Evolutionary conservation across 352 stramenopile species (phyloP).

Genomic region (Globisporangium paroecandrum): DNA sequence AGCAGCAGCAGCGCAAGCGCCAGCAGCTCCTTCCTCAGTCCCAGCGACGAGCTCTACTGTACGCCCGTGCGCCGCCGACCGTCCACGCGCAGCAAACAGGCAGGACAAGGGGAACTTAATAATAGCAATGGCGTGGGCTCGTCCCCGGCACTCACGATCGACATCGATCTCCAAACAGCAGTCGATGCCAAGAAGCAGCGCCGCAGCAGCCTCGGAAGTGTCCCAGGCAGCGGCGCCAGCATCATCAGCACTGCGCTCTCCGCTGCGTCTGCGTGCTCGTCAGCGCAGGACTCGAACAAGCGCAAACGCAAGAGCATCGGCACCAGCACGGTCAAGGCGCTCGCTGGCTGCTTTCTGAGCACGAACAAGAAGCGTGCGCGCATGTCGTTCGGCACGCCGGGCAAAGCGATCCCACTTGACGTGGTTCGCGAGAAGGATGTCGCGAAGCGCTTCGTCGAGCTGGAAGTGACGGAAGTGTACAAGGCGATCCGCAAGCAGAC

Average conservation of each 20-base stretch:
- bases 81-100: not conserved
- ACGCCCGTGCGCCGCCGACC: constrained; percentile 18
- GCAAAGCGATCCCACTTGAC: constrained; percentile 70
- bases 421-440: constrained; percentile 56
- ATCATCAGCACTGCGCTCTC: not conserved
- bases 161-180: constrained; percentile 17
- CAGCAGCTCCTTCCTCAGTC: constrained; percentile 5
- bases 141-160: not conserved
- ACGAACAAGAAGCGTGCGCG: constrained; percentile 55
- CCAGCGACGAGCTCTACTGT: constrained; percentile 1
- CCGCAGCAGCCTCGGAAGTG: constrained; percentile 11
- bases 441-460: constrained; percentile 70
- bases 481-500: constrained; percentile 93
- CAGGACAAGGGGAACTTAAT: constrained; percentile 10
- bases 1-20: not conserved
- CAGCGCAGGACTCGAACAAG: constrained; percentile 21
- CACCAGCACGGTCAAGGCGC: constrained; percentile 25
- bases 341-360: constrained; percentile 16
- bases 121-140: constrained; percentile 9
- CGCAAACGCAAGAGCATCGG: constrained; percentile 58
- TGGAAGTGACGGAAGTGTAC: constrained; percentile 89
- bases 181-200: constrained; percentile 18
- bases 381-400: constrained; percentile 61
- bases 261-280: not conserved
- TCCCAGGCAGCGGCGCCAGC: constrained; percentile 8